Base-by-base conservation (phyloP, 306 rosid genomes). In the Parietaria judaica region DNA sequence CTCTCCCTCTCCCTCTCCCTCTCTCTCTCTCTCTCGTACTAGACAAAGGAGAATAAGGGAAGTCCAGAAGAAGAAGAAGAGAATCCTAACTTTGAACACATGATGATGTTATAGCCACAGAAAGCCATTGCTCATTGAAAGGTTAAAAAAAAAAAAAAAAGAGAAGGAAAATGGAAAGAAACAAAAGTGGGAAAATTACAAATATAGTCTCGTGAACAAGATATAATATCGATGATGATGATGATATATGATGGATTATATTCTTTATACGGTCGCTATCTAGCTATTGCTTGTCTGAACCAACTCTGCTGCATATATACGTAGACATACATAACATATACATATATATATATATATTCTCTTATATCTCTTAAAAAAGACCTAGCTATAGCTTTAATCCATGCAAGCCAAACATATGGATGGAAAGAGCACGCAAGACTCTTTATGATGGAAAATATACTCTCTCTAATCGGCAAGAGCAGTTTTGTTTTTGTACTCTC, bases 181-280 rank as follows among this genome's bases (percentile, higher is more conserved):
- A 45, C 12, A 14, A 3, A 12, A 11, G 47, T 23, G 16, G 6
- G 4, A 3, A 37, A 56, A 15, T 13, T 48, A 66, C 63, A 66
- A 41, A 53, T 72, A 58, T 63, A 23, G 31, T 76, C 79, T 79
- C 70, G 76, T 74, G 83, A 84, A 70, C 68, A 69, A 52, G 64
- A 38, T 56, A 67, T 63, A 63, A 64, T 44, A 78, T 63, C 35
- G 74, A 74, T 65, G 77, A 60, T 35, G 70, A 46, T 52, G 71
- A 60, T 51, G 79, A 78, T 65, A 49, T 68, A 75, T 63, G 83
- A 71, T 71, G 72, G 70, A 65, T 84, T 78, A 72, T 78, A 72
- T 78, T 74, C 81, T 82, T 76, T 61, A 75, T 11, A 23, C 31
- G 53, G 87, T 85, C 89, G 72, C 89, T 84, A 67, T 82, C 92